Evolutionary conservation across 2,329 filamentous ascomycete genomes (phyloP), one percentile per base, ranked within the genome.

Genomic region (Xenosphaeropsis pyriputrescens): DNA sequence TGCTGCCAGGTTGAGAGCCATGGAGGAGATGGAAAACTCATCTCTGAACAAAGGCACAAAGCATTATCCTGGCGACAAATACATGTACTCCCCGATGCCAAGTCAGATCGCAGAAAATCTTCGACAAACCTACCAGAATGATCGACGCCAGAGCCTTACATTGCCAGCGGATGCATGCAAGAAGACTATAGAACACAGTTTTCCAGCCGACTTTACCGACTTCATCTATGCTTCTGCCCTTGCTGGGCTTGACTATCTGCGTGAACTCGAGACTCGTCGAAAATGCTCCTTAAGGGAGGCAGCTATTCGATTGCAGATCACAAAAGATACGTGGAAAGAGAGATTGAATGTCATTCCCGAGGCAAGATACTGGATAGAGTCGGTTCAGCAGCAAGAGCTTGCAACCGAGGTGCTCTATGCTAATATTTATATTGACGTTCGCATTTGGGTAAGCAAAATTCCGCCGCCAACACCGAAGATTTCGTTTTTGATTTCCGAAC

Each of bases 371-470:
- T 53, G 50, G 50, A 44, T 52, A 11, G 42, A 47, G 17, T 31
- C 37, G 11, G 43, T 49, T 13, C 45, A 49, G 34, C 38, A 39
- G 9, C 39, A 44, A 14, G 50, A 52, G 18, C 30, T 43, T 12
- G 36, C 40, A 0, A 45, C 50, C 11, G 46, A 50, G 26, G 29
- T 22, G 3, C 32, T 38, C 7, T 53, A 52, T 38, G 45, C 47
- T 5, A 35, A 32, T 11, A 17, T 48, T 12, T 51, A 42, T 18
- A 18, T 54, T 14, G 47, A 49, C 36, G 36, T 52, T 2, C 37
- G 50, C 13, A 45, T 53, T 14, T 54, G 50, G 50, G 51, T 53
- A 45, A 16, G 45, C 43, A 19, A 11, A 11, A 36, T 15, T 13
- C 22, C 32, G 17, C 8, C 15, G 13, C 11, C 14, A 6, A 13